Conservation (phyloP, 2,329 filamentous ascomycete species). For the Leptographium wingfieldii region DNA sequence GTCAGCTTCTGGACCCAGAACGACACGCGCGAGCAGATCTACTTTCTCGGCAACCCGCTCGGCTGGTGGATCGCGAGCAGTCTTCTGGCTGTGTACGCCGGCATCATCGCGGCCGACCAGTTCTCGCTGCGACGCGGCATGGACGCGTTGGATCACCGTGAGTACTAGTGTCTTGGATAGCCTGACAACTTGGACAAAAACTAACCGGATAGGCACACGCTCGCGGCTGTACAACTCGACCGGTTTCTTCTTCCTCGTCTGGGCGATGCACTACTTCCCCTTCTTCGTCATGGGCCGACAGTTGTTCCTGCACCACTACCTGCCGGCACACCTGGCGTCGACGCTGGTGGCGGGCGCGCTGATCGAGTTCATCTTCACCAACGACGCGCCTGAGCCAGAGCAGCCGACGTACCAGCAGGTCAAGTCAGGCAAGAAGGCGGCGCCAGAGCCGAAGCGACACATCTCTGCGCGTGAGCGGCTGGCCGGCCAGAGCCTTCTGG, state of each 20-base stretch:
- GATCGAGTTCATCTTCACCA: constrained; percentile 91
- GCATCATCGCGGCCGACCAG: constrained; percentile 86
- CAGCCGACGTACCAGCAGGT: constrained; percentile 31
- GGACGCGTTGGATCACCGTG: constrained; percentile 85
- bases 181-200: too few species aligned
- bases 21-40: constrained; percentile 90
- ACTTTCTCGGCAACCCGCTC: constrained; percentile 92
- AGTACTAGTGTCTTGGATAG: constrained; percentile 28
- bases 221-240: constrained; percentile 96
- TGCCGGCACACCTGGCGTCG: constrained; percentile 87
- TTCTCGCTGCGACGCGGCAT: constrained; percentile 84
- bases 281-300: constrained; percentile 98
- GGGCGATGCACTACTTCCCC: constrained; percentile 93
- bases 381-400: constrained; percentile 54
- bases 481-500: constrained; percentile 61
- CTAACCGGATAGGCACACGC: constrained; percentile 52
- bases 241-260: constrained; percentile 96
- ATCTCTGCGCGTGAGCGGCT: constrained; percentile 73
- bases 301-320: constrained; percentile 94
- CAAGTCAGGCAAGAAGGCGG: constrained; percentile 29
- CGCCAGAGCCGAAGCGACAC: constrained; percentile 38
- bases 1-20: constrained; percentile 99
- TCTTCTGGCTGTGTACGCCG: constrained; percentile 82
- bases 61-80: constrained; percentile 96
- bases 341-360: constrained; percentile 81